Conservation (phyloP, 768 basidiomycete genomes). For the Termitomyces sp. region DNA sequence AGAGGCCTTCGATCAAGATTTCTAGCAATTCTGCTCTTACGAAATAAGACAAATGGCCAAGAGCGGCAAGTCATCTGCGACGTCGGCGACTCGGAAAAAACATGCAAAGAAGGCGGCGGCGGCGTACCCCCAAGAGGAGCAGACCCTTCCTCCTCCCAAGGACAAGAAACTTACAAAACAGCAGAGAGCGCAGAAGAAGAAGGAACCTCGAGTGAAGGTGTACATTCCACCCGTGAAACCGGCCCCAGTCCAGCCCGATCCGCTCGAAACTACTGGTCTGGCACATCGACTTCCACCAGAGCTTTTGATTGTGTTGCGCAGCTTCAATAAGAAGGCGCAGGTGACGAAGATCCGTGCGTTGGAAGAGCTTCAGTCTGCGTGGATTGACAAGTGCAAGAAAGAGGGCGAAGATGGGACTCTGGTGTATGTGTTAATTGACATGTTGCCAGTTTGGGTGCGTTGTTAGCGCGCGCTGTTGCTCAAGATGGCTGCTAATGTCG, state of each 20-base stretch:
- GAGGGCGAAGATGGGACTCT: slow-evolving; percentile 36
- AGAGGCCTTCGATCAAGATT: background rate
- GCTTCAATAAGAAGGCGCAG: slow-evolving; percentile 84
- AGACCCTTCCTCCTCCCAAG: slow-evolving; percentile 27
- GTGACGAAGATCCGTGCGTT: slow-evolving; percentile 81
- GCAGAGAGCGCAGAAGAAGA: slow-evolving; percentile 52
- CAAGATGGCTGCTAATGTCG: background rate
- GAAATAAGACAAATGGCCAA: slow-evolving; percentile 28
- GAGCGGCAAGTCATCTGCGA: slow-evolving; percentile 69
- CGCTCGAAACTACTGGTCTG: slow-evolving; percentile 79
- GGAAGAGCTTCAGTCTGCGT: slow-evolving; percentile 70
- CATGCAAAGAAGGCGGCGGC: slow-evolving; percentile 61
- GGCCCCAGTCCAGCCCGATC: slow-evolving; percentile 69
- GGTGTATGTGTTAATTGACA: slow-evolving; percentile 42
- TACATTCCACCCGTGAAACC: slow-evolving; percentile 87
- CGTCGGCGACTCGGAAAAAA: slow-evolving; percentile 87
- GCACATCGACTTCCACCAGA: slow-evolving; percentile 73
- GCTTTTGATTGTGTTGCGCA: slow-evolving; percentile 73
- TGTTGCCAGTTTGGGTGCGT: slow-evolving; percentile 86
- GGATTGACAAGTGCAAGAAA: slow-evolving; percentile 51
- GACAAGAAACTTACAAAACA: slow-evolving; percentile 48
- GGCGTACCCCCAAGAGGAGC: slow-evolving; percentile 23
- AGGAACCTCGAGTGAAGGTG: slow-evolving; percentile 76
- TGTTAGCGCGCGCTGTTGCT: background rate
- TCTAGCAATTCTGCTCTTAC: background rate